Percentiles rank a stretch among this genome's conserved stretches.
phyloP scores from a whole-genome alignment of 805 yeast genomes.

The Pichia thaimueangensis region DNA sequence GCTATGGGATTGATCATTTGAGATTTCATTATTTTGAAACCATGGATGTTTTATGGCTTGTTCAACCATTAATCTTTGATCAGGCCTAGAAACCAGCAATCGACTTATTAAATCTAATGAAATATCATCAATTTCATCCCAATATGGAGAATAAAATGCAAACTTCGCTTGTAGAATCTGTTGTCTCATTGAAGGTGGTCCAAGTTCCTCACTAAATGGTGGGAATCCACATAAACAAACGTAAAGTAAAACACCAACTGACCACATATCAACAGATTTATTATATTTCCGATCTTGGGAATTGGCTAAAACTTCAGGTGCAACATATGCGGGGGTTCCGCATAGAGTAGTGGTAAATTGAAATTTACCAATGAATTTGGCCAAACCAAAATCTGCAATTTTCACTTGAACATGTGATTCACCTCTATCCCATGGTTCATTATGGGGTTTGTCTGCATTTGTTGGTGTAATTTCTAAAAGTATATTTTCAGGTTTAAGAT shows the following conservation, averaged over 20 bases:
- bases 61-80: constrained; percentile 35
- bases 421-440: constrained; percentile 49
- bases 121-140: constrained; percentile 64
- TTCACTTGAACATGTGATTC: constrained; percentile 61
- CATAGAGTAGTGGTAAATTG: constrained; percentile 73
- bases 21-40: constrained; percentile 24
- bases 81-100: constrained; percentile 49
- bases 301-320: constrained; percentile 65
- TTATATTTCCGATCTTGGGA: constrained; percentile 49
- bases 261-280: constrained; percentile 76
- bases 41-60: constrained; percentile 39
- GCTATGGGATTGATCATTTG: too few species aligned
- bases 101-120: constrained; percentile 61
- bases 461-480: constrained; percentile 46
- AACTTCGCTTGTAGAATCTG: constrained; percentile 62
- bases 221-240: constrained; percentile 82
- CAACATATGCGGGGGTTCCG: constrained; percentile 85
- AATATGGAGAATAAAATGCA: constrained; percentile 74
- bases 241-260: constrained; percentile 69
- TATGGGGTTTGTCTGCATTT: neutral
- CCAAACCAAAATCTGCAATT: constrained; percentile 78
- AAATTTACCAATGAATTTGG: constrained; percentile 62
- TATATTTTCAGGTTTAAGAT: constrained; percentile 88
- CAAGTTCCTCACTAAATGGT: constrained; percentile 76
- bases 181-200: constrained; percentile 72